Percentiles rank a stretch among this genome's conserved stretches.
Conservation (phyloP, 2,329 filamentous ascomycete genomes). For the Nemania bipapillata region DNA sequence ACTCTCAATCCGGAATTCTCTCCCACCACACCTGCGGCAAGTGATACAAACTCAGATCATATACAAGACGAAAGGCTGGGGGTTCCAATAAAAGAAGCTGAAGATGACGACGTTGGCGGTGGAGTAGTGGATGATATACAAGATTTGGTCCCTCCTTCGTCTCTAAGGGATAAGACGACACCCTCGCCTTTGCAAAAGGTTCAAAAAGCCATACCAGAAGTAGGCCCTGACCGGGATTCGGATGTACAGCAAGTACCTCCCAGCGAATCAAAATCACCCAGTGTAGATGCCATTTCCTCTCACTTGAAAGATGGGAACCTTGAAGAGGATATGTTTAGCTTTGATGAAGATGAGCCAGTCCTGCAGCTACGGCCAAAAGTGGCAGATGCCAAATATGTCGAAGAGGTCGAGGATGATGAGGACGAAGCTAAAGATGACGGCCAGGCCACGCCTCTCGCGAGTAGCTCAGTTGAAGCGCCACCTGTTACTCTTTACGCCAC, state of each 20-base stretch:
- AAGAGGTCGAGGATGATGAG: too few relatives aligned
- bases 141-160: constrained; percentile 46
- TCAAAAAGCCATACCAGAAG: constrained; percentile 6
- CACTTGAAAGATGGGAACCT: neutral
- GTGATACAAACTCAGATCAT: constrained; percentile 8
- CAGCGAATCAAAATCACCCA: constrained; percentile 15
- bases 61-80: neutral
- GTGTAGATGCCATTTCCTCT: neutral
- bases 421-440: constrained; percentile 50
- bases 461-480: constrained; percentile 28
- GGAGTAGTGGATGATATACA: constrained; percentile 45
- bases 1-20: constrained; percentile 8
- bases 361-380: constrained; percentile 41
- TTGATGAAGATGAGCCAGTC: constrained; percentile 52
- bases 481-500: constrained; percentile 55
- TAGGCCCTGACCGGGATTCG: constrained; percentile 14
- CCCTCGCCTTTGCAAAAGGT: constrained; percentile 41
- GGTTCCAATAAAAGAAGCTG: constrained; percentile 20
- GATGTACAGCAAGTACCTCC: neutral
- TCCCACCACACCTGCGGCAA: neutral
- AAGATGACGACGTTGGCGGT: constrained; percentile 32
- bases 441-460: constrained; percentile 34
- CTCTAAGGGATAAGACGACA: constrained; percentile 47
- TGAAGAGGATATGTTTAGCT: constrained; percentile 59
- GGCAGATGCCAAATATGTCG: constrained; percentile 46